Evolutionary conservation across 805 yeast species (phyloP), one percentile per base, ranked within the genome.

Genomic region (Kodamaea sagamina): DNA sequence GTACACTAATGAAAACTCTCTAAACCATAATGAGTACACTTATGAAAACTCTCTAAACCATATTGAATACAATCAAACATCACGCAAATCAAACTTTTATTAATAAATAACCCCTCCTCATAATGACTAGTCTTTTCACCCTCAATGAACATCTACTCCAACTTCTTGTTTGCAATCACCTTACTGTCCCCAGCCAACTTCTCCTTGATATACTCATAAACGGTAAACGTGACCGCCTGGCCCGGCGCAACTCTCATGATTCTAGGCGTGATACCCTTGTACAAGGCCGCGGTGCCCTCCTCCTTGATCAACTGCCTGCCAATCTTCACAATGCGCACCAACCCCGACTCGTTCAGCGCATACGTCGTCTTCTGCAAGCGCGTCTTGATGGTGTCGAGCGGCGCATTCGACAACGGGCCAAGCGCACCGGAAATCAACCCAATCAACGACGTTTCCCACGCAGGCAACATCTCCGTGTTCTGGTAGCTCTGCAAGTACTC

Each of bases 221-320:
- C 96, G 6, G 98, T 93, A 72, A 92, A 92, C 12, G 97, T 93
- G 44, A 92, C 98, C 43, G 98, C 97, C 71, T 92, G 99, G 49
- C 99, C 99, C 17, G 99, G 97, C 9, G 99, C 99, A 41, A 92
- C 99, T 72, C 99, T 85, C 95, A 92, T 90, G 55, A 92, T 92
- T 73, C 99, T 84, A 55, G 99, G 99, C 17, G 97, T 89, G 62
- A 92, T 92, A 71, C 99, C 99, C 63, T 92, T 88, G 75, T 92
- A 92, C 63, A 92, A 65, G 12, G 75, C 75, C 43, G 63, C 63
- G 31, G 61, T 56, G 42, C 99, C 99, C 69, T 89, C 96, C 72
- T 89, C 95, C 62, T 81, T 82, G 53, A 90, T 72, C 65, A 92
- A 77, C 58, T 84, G 90, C 37, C 72, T 71, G 47, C 95, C 88